Evolutionary conservation across 2,329 filamentous ascomycete species (phyloP).

Genomic region (Colletotrichum eleusines): DNA sequence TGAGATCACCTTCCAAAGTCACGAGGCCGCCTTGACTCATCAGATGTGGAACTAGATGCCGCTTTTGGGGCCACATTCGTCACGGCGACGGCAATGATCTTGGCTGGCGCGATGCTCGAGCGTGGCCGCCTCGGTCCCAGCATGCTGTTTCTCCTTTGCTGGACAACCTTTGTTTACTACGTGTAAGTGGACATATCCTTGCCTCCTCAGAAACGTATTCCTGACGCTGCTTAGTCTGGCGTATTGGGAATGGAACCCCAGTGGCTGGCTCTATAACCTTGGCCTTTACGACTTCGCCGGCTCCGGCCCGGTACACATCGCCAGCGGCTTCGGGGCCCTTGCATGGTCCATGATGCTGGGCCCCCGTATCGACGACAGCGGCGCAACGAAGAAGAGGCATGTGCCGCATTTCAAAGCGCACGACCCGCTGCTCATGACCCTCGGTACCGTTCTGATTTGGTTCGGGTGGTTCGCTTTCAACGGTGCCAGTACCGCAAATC

Average conservation of each 20-base stretch:
- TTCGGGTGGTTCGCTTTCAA: constrained; percentile 71
- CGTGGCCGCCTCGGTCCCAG: constrained; percentile 57
- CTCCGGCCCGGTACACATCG: constrained; percentile 73
- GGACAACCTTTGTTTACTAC: constrained; percentile 75
- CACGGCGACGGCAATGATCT: constrained; percentile 54
- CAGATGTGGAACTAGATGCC: constrained; percentile 43
- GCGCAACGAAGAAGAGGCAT: constrained; percentile 57
- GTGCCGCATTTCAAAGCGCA: constrained; percentile 63
- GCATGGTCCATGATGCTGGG: constrained; percentile 74
- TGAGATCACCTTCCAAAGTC: not conserved
- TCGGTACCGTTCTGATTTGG: constrained; percentile 75
- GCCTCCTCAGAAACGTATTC: not conserved
- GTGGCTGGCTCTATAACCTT: constrained; percentile 73
- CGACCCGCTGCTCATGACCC: constrained; percentile 72
- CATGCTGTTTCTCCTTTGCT: constrained; percentile 72
- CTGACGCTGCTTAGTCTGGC: constrained; percentile 58
- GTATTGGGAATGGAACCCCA: constrained; percentile 76
- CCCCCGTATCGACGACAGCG: constrained; percentile 63
- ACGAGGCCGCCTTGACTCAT: not conserved
- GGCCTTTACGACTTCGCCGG: constrained; percentile 71
- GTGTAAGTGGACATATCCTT: constrained; percentile 43
- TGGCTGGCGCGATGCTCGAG: constrained; percentile 55
- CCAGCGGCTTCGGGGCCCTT: constrained; percentile 71
- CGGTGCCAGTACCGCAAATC: constrained; percentile 61
- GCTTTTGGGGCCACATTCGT: constrained; percentile 55